Conservation (phyloP, 2,329 filamentous ascomycete genomes). For the Didymella pinodella region DNA sequence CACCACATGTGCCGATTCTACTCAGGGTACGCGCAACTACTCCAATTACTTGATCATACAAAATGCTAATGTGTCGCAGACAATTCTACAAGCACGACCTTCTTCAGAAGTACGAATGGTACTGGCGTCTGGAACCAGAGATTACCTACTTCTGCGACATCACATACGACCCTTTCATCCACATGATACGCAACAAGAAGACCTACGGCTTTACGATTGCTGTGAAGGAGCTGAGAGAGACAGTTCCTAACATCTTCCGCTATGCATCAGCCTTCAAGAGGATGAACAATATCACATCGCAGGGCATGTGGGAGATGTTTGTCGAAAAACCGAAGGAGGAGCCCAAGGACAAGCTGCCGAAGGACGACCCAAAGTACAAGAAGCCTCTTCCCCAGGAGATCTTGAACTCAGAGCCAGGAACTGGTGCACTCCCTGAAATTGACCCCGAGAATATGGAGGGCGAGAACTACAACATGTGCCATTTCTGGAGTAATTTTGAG, state of each 20-base stretch:
- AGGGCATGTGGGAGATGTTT: constrained; percentile 99
- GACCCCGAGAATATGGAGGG: constrained; percentile 95
- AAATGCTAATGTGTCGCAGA: constrained; percentile 53
- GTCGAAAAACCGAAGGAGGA: constrained; percentile 75
- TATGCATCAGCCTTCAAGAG: constrained; percentile 99
- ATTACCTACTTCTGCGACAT: constrained; percentile 99
- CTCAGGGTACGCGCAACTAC: constrained; percentile 73
- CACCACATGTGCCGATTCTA: constrained; percentile 99
- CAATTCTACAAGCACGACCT: constrained; percentile 98
- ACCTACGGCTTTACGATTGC: constrained; percentile 99
- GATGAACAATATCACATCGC: constrained; percentile 84
- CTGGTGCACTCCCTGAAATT: constrained; percentile 76
- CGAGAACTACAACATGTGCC: constrained; percentile 99
- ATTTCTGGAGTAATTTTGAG: constrained; percentile 99
- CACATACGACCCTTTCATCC: constrained; percentile 95
- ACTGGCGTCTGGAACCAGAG: constrained; percentile 98
- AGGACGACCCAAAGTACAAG: constrained; percentile 71
- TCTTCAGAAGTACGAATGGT: constrained; percentile 97
- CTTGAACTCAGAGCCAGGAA: constrained; percentile 75
- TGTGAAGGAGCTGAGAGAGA: constrained; percentile 96
- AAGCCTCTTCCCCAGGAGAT: constrained; percentile 81
- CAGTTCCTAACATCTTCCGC: constrained; percentile 97
- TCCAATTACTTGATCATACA: not conserved
- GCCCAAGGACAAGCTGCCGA: constrained; percentile 61
- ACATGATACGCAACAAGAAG: constrained; percentile 94